phyloP scores from a whole-genome alignment of 1,139 yeast species.

The Yamadazyma triangularis region DNA sequence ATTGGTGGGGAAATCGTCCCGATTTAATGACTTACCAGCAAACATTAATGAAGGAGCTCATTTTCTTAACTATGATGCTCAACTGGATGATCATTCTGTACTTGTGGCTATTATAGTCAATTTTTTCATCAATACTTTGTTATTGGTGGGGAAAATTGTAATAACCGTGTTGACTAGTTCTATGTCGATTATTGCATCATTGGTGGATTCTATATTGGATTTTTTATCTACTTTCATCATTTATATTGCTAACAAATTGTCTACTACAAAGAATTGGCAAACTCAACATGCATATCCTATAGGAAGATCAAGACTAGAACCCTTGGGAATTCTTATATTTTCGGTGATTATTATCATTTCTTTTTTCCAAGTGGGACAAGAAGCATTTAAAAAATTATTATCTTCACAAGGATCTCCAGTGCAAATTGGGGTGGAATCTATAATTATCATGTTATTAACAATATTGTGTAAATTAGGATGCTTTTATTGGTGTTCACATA shows the following conservation, averaged over 20 bases:
- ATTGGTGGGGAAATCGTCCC: background rate
- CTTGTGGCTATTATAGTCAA: conserved; percentile 62
- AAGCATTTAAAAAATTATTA: conserved; percentile 41
- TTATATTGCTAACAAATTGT: conserved; percentile 56
- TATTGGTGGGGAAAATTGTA: conserved; percentile 56
- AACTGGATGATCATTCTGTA: conserved; percentile 41
- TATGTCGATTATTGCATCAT: conserved; percentile 71
- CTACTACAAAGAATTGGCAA: conserved; percentile 51
- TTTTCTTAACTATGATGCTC: conserved; percentile 23
- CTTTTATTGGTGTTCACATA: conserved; percentile 61
- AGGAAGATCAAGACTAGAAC: conserved; percentile 70
- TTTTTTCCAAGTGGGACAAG: conserved; percentile 69
- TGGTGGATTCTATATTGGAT: conserved; percentile 72
- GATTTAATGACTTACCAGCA: background rate
- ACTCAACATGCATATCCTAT: conserved; percentile 53
- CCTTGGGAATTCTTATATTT: conserved; percentile 73
- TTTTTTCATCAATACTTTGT: conserved; percentile 54
- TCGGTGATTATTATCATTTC: conserved; percentile 68
- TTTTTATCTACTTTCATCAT: conserved; percentile 73
- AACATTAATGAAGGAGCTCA: conserved; percentile 35
- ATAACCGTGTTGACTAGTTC: conserved; percentile 67
- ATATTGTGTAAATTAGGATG: conserved; percentile 57
- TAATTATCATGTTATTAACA: conserved; percentile 58
- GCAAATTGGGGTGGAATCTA: conserved; percentile 49
- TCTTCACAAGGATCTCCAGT: conserved; percentile 35